Evolutionary conservation across 257 asterid species (phyloP).

Genomic region (Plantago ovata): DNA sequence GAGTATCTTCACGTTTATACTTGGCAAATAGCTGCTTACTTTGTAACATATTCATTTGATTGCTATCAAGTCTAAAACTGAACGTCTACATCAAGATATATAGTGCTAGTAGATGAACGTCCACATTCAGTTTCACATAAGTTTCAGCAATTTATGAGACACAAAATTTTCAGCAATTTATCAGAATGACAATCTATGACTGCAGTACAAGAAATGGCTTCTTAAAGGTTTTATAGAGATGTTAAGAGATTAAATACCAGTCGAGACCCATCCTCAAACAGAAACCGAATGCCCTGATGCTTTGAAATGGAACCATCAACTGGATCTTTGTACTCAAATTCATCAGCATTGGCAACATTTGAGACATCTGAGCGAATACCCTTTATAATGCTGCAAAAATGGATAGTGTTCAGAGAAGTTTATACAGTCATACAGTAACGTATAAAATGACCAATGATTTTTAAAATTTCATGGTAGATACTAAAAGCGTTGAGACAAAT

Average conservation of each 20-base stretch:
- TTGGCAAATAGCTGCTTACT: no score
- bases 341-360: conserved; percentile 71
- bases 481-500: neutral
- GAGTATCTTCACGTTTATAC: no score
- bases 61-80: no score
- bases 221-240: conserved; percentile 7
- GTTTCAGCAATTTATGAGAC: no score
- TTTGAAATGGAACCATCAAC: conserved; percentile 95
- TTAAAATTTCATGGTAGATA: neutral
- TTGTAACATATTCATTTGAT: no score
- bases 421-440: neutral
- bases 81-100: no score
- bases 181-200: neutral
- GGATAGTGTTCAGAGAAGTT: conserved; percentile 7
- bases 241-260: conserved; percentile 49
- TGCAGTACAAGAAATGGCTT: conserved; percentile 7
- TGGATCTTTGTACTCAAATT: conserved; percentile 94
- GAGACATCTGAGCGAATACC: conserved; percentile 67
- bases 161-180: no score
- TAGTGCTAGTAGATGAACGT: no score
- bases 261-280: conserved; percentile 94
- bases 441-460: neutral
- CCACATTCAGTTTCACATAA: no score
- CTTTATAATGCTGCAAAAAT: conserved; percentile 54
- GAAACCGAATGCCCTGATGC: conserved; percentile 93